These are phyloP conservation scores for Novymonas esmeraldas DNA, from an alignment of 208 protist genomes.

Conservation along the genomic window DNA sequence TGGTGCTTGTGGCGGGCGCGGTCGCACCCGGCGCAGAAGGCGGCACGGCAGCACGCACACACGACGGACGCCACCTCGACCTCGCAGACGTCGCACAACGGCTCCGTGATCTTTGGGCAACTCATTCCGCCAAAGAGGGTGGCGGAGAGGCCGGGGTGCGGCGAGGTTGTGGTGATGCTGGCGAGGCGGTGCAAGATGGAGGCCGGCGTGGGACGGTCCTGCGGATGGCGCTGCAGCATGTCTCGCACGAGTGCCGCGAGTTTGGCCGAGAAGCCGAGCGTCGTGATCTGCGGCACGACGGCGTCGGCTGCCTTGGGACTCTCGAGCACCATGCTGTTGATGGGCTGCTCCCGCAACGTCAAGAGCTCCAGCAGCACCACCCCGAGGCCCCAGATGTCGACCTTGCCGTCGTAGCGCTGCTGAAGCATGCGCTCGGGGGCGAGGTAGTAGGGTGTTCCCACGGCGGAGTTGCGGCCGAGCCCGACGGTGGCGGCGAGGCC, in stretches of 20 bases:
- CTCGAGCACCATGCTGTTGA: slow-evolving; percentile 85
- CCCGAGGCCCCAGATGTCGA: slow-evolving; percentile 88
- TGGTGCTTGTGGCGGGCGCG: slow-evolving; percentile 62
- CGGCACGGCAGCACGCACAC: slow-evolving; percentile 47
- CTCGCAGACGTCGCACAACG: slow-evolving; percentile 72
- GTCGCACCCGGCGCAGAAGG: slow-evolving; percentile 74
- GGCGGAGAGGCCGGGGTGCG: slow-evolving; percentile 35
- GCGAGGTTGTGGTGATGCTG: slow-evolving; percentile 35
- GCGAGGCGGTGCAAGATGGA: slow-evolving; percentile 50
- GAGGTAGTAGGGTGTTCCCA: slow-evolving; percentile 92
- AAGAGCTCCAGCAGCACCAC: slow-evolving; percentile 79
- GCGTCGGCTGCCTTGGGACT: slow-evolving; percentile 48
- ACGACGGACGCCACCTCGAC: slow-evolving; percentile 47
- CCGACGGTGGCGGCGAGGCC: slow-evolving; percentile 79
- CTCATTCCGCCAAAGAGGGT: slow-evolving; percentile 53
- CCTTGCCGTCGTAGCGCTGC: slow-evolving; percentile 82
- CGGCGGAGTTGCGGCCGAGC: slow-evolving; percentile 60
- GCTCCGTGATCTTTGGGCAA: slow-evolving; percentile 46
- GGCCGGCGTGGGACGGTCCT: slow-evolving; percentile 56
- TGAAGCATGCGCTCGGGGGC: slow-evolving; percentile 90
- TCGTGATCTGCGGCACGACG: slow-evolving; percentile 59
- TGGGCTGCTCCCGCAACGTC: slow-evolving; percentile 77
- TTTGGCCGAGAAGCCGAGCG: slow-evolving; percentile 66
- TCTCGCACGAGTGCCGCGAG: slow-evolving; percentile 61
- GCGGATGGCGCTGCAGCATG: slow-evolving; percentile 77